phyloP scores from a whole-genome alignment of 2,329 filamentous ascomycete species.

The Apiospora marii region DNA sequence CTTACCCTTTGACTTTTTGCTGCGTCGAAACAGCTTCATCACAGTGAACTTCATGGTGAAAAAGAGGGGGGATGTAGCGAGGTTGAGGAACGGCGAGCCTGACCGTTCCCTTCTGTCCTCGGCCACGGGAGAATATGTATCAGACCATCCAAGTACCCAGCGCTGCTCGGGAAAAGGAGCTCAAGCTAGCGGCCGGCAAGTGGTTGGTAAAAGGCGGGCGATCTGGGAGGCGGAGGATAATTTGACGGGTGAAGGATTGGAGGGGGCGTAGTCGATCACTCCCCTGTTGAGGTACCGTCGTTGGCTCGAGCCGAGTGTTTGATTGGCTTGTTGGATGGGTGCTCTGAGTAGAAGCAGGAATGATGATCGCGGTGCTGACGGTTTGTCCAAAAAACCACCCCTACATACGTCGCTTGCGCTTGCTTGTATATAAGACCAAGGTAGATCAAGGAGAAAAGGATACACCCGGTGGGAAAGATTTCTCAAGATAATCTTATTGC shows the following conservation, averaged over 20 bases:
- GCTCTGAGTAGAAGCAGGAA: conserved; percentile 7
- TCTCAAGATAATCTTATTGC: not conserved
- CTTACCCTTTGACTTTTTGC: conserved; percentile 39
- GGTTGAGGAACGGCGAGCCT: conserved; percentile 16
- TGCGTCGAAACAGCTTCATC: conserved; percentile 44
- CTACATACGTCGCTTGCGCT: conserved; percentile 1
- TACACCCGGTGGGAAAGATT: not conserved
- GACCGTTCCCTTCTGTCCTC: conserved; percentile 8
- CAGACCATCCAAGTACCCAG: not conserved
- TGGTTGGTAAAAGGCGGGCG: not conserved
- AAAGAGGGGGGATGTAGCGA: not conserved
- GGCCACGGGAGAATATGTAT: conserved; percentile 1
- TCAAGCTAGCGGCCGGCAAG: not conserved
- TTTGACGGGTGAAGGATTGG: not conserved
- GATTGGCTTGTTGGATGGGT: conserved; percentile 8
- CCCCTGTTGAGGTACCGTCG: conserved; percentile 14
- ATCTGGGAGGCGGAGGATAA: conserved; percentile 3
- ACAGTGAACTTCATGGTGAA: conserved; percentile 39
- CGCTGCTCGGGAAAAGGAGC: not conserved
- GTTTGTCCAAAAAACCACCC: not conserved
- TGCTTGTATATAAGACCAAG: not conserved
- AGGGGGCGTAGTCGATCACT: conserved; percentile 13
- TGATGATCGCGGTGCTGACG: not conserved
- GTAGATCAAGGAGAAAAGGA: not conserved
- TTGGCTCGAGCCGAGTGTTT: conserved; percentile 7